Evolutionary conservation across 140 eudicot genomes (phyloP), one percentile per base, ranked within the genome.

Genomic region (Stevia rebaudiana): DNA sequence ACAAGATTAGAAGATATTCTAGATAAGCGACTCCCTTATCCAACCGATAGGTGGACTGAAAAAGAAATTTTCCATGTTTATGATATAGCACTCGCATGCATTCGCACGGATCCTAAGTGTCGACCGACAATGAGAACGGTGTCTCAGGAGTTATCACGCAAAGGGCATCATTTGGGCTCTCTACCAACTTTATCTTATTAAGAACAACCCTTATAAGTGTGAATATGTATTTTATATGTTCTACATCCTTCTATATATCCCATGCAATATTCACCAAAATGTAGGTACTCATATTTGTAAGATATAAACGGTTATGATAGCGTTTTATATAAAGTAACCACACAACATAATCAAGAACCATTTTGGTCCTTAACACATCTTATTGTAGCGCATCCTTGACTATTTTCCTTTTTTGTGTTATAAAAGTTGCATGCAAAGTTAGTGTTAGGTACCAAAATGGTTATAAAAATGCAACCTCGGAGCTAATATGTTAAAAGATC

Each of bases 51-150:
- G 35, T 8, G 1, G 5, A 39, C 39, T 1, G 36, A 52, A 30
- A 41, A 18, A 25, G 49, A 72, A 50, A 53, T 72, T 2, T 1
- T 28, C 8, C 43, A 40, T 44, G 41, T 55, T 42, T 61, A n/a
- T 37, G 9, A 44, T 5, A 61, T 63, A 1, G 77, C 71, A 41
- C 18, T 30, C 0, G 19, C 77, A 1, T 72, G 77, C 65, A 17
- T 72, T 13, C 21, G 19, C 40, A 19, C 50, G 7, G 58, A 72
- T 72, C 77, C 77, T 4, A 72, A 51, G 57, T 25, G 39, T 25
- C 59, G 77, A 3, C 77, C 77, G 4, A 72, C 77, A 17, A 72
- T 72, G 77, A 51, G n/a, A 63, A 7, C 1, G 0, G 21, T 73
- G 8, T 54, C 67, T 2, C 61, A 33, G 8, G 67, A 40, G 11